Conservation (phyloP, 108 stramenopile species). For the Cyclotella atomus region DNA sequence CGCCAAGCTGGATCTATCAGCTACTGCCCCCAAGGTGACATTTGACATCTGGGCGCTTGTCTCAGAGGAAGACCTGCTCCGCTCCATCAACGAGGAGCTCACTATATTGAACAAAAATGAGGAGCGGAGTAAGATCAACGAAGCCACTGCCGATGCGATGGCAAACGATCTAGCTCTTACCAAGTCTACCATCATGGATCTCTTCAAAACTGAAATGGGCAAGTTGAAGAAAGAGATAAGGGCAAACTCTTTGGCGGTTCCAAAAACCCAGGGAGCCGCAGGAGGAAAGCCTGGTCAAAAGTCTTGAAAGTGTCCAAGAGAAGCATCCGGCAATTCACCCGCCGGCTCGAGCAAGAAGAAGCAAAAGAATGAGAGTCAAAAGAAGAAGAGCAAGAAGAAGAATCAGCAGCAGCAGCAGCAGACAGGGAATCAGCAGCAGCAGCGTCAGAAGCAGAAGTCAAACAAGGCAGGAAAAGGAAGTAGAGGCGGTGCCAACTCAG, state of each 20-base stretch:
- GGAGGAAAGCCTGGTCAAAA: background rate
- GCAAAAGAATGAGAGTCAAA: too few relatives aligned
- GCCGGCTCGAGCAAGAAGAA: too few relatives aligned
- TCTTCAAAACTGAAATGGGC: background rate
- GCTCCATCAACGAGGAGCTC: background rate
- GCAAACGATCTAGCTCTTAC: background rate
- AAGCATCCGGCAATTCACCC: background rate
- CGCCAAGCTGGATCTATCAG: background rate
- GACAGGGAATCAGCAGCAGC: background rate
- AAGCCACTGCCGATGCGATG: background rate
- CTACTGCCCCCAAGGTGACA: background rate
- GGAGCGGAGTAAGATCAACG: background rate
- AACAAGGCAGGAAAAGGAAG: background rate
- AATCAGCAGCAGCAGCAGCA: too few relatives aligned
- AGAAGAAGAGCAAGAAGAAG: too few relatives aligned
- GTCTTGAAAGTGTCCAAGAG: background rate
- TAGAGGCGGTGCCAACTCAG: background rate
- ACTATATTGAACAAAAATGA: background rate
- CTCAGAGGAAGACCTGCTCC: background rate
- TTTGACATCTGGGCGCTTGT: background rate
- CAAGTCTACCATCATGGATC: background rate
- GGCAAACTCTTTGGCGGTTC: conserved; percentile 1
- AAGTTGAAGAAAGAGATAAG: background rate
- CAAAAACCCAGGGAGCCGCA: background rate
- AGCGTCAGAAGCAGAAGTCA: background rate